Evolutionary conservation across 306 rosid species (phyloP).

Genomic region (Cucurbita moschata): DNA sequence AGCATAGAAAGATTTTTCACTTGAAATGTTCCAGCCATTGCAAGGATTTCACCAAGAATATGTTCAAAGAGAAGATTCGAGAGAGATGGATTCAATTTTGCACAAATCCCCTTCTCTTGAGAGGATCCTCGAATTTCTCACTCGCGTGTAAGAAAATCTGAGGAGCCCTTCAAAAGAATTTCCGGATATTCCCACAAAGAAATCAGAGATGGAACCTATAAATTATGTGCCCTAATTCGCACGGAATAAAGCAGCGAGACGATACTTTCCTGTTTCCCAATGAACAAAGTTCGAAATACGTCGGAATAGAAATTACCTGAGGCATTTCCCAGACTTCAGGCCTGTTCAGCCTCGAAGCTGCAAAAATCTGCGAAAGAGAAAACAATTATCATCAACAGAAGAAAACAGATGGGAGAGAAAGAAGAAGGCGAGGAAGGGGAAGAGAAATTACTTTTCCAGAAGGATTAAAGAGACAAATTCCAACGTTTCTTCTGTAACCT

Average conservation of each 20-base stretch:
- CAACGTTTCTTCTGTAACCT: slow-evolving; percentile 57
- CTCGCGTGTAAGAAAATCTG: background rate
- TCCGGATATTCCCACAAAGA: background rate
- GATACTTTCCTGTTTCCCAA: background rate
- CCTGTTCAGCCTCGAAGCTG: slow-evolving; percentile 61
- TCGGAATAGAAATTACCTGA: slow-evolving; percentile 29
- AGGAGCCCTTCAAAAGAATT: background rate
- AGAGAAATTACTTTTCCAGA: slow-evolving; percentile 33
- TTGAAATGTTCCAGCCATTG: background rate
- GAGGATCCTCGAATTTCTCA: background rate
- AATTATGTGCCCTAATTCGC: background rate
- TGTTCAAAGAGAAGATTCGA: background rate
- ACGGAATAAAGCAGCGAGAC: background rate
- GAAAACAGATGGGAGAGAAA: background rate
- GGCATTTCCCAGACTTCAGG: slow-evolving; percentile 88
- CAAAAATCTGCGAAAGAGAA: slow-evolving; percentile 25
- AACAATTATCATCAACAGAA: background rate
- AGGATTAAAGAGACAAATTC: slow-evolving; percentile 55
- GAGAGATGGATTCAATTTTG: background rate
- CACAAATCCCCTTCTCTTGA: background rate
- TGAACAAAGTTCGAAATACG: background rate
- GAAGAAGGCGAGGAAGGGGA: background rate
- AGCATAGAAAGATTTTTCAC: background rate
- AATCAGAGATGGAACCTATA: background rate
- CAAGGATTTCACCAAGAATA: background rate